A percentile compares a stretch with the other conserved stretches of the same genome.
phyloP scores from a whole-genome alignment of 768 basidiomycete genomes.

The Leccinum longicurvipes region DNA sequence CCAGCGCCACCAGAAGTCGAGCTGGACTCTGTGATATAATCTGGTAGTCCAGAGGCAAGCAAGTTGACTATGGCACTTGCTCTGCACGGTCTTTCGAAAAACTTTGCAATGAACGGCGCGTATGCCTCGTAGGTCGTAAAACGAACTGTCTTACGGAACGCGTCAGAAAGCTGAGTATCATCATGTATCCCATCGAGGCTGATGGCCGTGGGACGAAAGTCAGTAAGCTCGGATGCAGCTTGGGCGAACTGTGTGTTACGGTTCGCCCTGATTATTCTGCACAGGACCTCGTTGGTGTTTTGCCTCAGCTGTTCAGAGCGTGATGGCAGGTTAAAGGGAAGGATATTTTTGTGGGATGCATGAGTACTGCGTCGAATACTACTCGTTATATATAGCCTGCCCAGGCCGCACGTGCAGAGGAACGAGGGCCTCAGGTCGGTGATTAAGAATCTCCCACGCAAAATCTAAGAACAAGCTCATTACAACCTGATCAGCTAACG shows the following conservation, averaged over 20 bases:
- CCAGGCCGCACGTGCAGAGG: too few species aligned
- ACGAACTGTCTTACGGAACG: constrained; percentile 8
- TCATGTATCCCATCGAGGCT: neutral
- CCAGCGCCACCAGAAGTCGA: constrained; percentile 15
- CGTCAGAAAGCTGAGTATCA: neutral
- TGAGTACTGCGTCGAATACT: neutral
- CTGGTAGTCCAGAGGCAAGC: constrained; percentile 17
- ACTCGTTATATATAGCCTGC: too few species aligned
- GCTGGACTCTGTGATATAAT: constrained; percentile 12
- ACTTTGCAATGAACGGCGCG: constrained; percentile 11
- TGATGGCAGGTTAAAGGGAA: neutral
- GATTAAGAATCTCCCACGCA: too few species aligned
- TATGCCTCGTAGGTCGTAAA: constrained; percentile 16
- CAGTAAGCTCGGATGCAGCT: neutral
- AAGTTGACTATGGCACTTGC: constrained; percentile 5
- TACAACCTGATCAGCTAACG: too few species aligned
- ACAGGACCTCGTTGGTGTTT: neutral
- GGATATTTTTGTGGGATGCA: constrained; percentile 1
- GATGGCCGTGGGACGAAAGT: neutral
- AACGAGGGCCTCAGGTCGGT: too few species aligned
- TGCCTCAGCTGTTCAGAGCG: neutral
- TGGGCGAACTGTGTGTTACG: constrained; percentile 3
- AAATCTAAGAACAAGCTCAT: too few species aligned
- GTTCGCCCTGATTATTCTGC: constrained; percentile 6
- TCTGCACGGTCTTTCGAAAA: constrained; percentile 5